Base-by-base conservation (phyloP, 768 basidiomycete genomes). In the Strobilomyces confusus region DNA sequence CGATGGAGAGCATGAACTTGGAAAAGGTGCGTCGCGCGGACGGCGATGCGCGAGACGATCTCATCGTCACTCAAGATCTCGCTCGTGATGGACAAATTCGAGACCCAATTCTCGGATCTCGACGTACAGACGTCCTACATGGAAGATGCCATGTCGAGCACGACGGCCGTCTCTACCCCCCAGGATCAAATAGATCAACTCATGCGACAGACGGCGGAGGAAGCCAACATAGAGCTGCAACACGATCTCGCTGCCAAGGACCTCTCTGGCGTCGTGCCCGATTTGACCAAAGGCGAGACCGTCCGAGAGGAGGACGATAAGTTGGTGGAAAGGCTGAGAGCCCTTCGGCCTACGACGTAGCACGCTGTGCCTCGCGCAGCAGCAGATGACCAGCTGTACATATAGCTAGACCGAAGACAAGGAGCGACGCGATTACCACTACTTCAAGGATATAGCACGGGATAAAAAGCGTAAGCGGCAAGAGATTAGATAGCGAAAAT, bases 1-100 rank as follows among this genome's bases (percentile, higher is more conserved):
- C 97, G 5, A 98, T 99, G 97, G 89, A 97, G 62, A 89, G 79
- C 72, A 99, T 99, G 97, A 98, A 99, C 75, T 81, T 98, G 52
- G 97, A 99, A 63, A 80, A 87, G 68, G 95, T 97, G 64, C 66
- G 84, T 75, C 25, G 22, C 23, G 30, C 14, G 12, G 49, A 26
- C 38, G 3, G 14, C 43, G 15, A 30, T 14, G 42, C 14, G 44
- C 26, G 37, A 40, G 19, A 22, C 49, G 20, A 15, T 20, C 14
- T 34, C 33, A 34, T 48, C 30, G 9, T 13, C 47, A 33, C 30
- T 17, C 38, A 67, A 98, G 95, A 98, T 99, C 65, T 95, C 97
- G 13, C 72, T 92, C 50, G 92, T 99, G 32, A 98, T 99, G 97
- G 97, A 98, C 76, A 98, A 94, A 74, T 99, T 99, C 72, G 97